Conservation (phyloP, 768 basidiomycete genomes). For the Leccinum obscurum region DNA sequence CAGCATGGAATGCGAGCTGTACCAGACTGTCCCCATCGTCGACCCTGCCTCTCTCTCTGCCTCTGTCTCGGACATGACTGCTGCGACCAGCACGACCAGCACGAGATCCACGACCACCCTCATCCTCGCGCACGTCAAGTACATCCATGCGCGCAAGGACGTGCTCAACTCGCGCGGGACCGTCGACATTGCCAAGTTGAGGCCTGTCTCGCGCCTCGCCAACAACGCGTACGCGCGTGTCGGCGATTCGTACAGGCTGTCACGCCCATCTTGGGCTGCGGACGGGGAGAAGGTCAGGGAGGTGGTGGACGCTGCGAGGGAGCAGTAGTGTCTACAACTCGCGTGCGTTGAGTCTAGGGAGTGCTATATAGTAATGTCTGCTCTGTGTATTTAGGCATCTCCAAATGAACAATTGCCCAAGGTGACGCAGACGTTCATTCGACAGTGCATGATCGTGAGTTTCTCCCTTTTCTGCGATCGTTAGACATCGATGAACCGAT, state of each 20-base stretch:
- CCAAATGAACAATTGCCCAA: slow-evolving; percentile 57
- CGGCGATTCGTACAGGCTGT: background rate
- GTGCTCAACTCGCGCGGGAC: background rate
- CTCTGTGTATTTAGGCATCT: no score
- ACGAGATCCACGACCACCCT: background rate
- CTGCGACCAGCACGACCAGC: background rate
- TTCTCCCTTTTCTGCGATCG: slow-evolving; percentile 4
- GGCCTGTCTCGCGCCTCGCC: background rate
- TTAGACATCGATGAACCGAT: slow-evolving; percentile 17
- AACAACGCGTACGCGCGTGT: background rate
- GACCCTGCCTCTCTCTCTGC: background rate
- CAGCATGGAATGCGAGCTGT: slow-evolving; percentile 47
- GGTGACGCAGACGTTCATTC: slow-evolving; percentile 87
- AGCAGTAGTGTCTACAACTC: no score
- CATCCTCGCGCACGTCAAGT: background rate
- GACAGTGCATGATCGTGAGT: slow-evolving; percentile 83
- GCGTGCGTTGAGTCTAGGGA: no score
- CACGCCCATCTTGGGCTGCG: background rate
- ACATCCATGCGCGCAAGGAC: background rate
- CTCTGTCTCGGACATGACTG: background rate
- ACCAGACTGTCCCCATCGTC: slow-evolving; percentile 17
- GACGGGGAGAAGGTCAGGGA: background rate
- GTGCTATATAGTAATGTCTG: no score
- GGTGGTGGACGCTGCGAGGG: background rate
- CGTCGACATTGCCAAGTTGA: background rate